phyloP scores from a whole-genome alignment of 2,329 filamentous ascomycete genomes.

The Didymellaceae sp. region DNA sequence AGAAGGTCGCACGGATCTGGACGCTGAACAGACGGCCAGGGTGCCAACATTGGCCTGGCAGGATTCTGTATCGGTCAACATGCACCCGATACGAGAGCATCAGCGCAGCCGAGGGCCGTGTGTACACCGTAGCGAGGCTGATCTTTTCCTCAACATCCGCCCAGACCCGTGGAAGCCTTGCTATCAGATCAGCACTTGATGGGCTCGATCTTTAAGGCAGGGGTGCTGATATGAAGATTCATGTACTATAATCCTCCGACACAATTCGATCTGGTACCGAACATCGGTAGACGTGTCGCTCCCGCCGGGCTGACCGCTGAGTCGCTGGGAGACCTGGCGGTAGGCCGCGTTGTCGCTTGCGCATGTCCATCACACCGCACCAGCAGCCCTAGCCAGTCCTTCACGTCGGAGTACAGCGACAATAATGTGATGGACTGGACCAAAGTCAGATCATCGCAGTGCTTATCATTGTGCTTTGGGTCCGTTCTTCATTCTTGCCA shows the following conservation, averaged over 20 bases:
- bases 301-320: not conserved
- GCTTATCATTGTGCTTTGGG: constrained; percentile 4
- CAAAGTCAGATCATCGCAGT: not conserved
- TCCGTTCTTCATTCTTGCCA: not conserved
- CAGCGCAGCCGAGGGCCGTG: constrained; percentile 1
- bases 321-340: not conserved
- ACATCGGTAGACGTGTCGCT: not conserved
- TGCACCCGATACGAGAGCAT: not conserved
- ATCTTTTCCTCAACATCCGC: constrained; percentile 1
- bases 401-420: too few relatives aligned
- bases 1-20: constrained; percentile 1
- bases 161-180: constrained; percentile 7
- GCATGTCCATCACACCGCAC: constrained; percentile 4
- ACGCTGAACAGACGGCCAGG: not conserved
- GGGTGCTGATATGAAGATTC: not conserved
- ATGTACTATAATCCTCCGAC: not conserved
- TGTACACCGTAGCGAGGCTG: constrained; percentile 4
- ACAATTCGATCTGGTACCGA: not conserved
- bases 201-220: constrained; percentile 3
- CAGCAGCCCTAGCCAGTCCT: constrained; percentile 1
- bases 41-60: constrained; percentile 2
- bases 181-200: constrained; percentile 9
- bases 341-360: constrained; percentile 6
- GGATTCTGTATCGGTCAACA: not conserved
- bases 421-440: not conserved